Base-by-base conservation (phyloP, 2,329 filamentous ascomycete species). In the Niveomyces coronatus region DNA sequence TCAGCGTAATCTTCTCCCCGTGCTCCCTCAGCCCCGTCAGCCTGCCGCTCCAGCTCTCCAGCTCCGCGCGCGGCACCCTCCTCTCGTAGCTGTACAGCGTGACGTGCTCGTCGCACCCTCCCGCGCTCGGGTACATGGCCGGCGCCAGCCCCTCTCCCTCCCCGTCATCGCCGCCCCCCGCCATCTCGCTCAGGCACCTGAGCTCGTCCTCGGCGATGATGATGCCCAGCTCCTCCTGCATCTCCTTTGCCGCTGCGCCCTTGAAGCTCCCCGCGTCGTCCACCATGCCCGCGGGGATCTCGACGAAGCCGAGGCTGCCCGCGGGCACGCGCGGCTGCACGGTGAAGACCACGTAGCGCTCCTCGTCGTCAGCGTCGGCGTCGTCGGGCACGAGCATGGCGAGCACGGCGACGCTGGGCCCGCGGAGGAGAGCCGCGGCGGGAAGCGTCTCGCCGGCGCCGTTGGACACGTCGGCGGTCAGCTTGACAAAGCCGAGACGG, bases 1-100 rank as follows among this genome's bases (percentile, higher is more conserved):
- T 76, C 40, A 79, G 55, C 9, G 72, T 75, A 45, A 79, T 79
- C 58, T 65, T 76, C 59, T 80, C 75, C 2, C 74, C 74, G 8
- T 76, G 50, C 5, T 70, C 65, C 35, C 74, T 60, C 48, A 78
- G 48, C 0, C 76, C 76, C 16, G 74, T 79, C 35, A 77, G 52
- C 36, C 66, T 67, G 2, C 74, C 75, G 23, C 62, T 67, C 73
- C 71, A 78, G 39, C 72, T 66, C 11, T 57, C 52, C 36, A 80
- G 53, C 51, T 70, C 63, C 1, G 49, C 53, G 22, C 72, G 60
- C 6, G 65, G 60, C 4, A 79, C 61, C 17, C 64, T 59, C 33
- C 65, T 62, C 57, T 78, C 71, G 46, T 72, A 63, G 46, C 71
- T 64, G 49, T 73, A 79, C 16, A 79, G 65, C 9, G 67, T 71